These are phyloP conservation scores for Boletus sp. DNA, from an alignment of 768 basidiomycete species.

Conservation along the genomic window DNA sequence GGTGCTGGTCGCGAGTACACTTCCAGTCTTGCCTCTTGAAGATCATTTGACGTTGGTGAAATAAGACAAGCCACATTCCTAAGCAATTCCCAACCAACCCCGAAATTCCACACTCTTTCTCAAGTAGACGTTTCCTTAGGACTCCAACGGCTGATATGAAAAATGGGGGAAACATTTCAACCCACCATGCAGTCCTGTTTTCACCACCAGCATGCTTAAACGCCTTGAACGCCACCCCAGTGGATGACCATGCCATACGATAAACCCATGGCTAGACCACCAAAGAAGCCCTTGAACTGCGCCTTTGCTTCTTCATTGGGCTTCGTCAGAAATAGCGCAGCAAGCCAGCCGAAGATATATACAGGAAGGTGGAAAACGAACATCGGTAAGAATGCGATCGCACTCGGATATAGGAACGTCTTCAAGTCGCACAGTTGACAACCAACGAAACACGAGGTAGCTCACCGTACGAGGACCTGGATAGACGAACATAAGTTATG, in stretches of 20 bases:
- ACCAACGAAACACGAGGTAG: background rate
- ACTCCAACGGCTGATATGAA: background rate
- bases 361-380: constrained; percentile 56
- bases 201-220: background rate
- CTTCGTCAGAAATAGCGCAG: constrained; percentile 40
- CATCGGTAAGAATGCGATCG: constrained; percentile 41
- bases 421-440: constrained; percentile 35
- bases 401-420: constrained; percentile 38
- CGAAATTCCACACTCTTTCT: background rate
- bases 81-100: constrained; percentile 6
- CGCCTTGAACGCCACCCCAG: background rate
- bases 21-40: constrained; percentile 22
- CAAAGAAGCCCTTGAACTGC: constrained; percentile 68
- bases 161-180: background rate
- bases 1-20: constrained; percentile 38
- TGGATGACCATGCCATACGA: background rate
- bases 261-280: constrained; percentile 35
- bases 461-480: constrained; percentile 9
- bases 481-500: background rate
- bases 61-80: constrained; percentile 28
- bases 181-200: background rate
- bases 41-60: constrained; percentile 22
- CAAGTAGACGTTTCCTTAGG: background rate
- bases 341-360: constrained; percentile 49
- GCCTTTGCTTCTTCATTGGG: constrained; percentile 61